Evolutionary conservation across 2,329 filamentous ascomycete genomes (phyloP), one percentile per base, ranked within the genome.

Genomic region (Cladosporium halotolerans): DNA sequence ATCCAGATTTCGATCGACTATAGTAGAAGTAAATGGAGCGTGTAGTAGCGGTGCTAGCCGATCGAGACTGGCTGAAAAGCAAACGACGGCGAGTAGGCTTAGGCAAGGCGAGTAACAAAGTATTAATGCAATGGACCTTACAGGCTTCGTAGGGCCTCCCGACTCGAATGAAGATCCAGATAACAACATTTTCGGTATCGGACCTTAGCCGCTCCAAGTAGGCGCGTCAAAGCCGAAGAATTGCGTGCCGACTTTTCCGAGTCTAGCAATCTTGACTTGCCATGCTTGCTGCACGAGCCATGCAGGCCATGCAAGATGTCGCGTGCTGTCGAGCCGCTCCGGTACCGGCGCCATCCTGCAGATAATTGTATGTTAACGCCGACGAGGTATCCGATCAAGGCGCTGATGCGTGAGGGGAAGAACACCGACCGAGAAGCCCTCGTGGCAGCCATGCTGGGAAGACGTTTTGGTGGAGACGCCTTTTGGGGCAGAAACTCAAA

Each of bases 191-290:
- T 39, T 39, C 36, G 36, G 36, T 39, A 39, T 39, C 36, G 36
- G 36, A 39, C 36, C 36, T 39, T 39, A 11, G 13, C 36, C 36
- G 36, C 13, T 28, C 45, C 45, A 38, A 48, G 34, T 41, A 48
- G 45, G 45, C 45, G 45, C 28, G n/a, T 40, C 19, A 23, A 31
- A 13, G 45, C 34, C 45, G 23, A 38, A 19, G 40, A 9, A 11
- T 48, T 16, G 36, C 47, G 47, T 51, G 47, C 47, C 47, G 47
- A 43, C 31, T 51, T 51, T 50, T 16, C 47, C 47, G 47, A 41
- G 19, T 41, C 14, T 10, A 49, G 23, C 23, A 28, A 28, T 28
- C 7, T 7, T 28, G 23, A 28, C 23, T 28, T 28, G 23, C 23
- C 23, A 28, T 28, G 23, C 23, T 28, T 13, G 18, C 13, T 38